Percentiles rank a stretch among this genome's conserved stretches.
Evolutionary conservation across 345 rosid genomes (phyloP).

Genomic region (Populus deltoides): DNA sequence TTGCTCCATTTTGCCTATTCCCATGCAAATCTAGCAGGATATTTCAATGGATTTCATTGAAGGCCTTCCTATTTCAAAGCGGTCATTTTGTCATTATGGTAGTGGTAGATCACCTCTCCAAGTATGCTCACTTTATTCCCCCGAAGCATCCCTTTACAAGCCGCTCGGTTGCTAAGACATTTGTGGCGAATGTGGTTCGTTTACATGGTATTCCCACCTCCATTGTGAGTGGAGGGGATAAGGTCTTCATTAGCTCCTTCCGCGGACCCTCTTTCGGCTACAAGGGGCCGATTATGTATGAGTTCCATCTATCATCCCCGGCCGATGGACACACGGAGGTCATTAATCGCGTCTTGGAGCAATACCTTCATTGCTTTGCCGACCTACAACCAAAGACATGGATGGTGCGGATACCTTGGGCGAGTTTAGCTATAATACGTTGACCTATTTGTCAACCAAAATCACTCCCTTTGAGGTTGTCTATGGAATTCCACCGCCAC

Average conservation of each 20-base stretch:
- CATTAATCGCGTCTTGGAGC: neutral
- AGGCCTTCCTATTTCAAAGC: fast-evolving
- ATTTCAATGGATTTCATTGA: constrained; percentile 1
- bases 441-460: fast-evolving
- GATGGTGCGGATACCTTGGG: neutral
- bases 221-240: neutral
- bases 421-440: neutral
- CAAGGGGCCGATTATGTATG: neutral
- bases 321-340: neutral
- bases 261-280: neutral
- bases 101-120: neutral
- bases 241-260: neutral
- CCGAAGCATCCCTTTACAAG: neutral
- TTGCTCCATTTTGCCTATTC: neutral
- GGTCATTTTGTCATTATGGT: neutral
- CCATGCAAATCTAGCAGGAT: neutral
- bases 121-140: neutral
- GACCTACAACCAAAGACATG: fast-evolving
- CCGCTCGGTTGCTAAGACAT: fast-evolving
- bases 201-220: neutral
- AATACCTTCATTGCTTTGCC: neutral
- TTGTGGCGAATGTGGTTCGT: neutral
- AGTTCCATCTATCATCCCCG: neutral
- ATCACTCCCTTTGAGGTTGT: neutral
- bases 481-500: neutral